A percentile compares a stretch with the other conserved stretches of the same genome.
phyloP scores from a whole-genome alignment of 805 yeast genomes.

The Yarrowia yakushimensis region DNA sequence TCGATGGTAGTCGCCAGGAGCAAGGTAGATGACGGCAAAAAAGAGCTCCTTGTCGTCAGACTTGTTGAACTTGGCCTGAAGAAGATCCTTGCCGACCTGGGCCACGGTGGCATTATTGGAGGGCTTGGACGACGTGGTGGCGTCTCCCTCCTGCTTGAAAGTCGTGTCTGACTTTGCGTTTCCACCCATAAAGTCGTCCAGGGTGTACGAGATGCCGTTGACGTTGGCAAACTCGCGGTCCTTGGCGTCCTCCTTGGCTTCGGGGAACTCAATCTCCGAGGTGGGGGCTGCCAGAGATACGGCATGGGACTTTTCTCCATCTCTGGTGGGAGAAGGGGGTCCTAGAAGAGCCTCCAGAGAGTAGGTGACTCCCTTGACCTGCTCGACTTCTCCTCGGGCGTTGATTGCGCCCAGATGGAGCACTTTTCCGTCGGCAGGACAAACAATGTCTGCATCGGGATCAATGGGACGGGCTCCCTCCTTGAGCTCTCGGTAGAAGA shows the following conservation, averaged over 20 bases:
- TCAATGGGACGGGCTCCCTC: slow-evolving; percentile 78
- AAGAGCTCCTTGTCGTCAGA: slow-evolving; percentile 57
- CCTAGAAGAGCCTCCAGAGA: slow-evolving; percentile 87
- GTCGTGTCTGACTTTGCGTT: slow-evolving; percentile 46
- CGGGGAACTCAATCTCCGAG: slow-evolving; percentile 28
- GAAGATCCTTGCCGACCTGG: slow-evolving; percentile 30
- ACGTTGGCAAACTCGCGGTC: slow-evolving; percentile 74
- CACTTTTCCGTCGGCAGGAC: slow-evolving; percentile 93
- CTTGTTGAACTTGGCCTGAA: slow-evolving; percentile 32
- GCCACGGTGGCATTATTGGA: slow-evolving; percentile 31
- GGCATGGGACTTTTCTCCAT: background rate
- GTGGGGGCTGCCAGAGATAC: slow-evolving; percentile 28
- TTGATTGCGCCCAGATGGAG: slow-evolving; percentile 77
- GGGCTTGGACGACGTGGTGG: slow-evolving; percentile 40
- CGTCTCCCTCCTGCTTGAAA: slow-evolving; percentile 67
- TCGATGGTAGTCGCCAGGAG: slow-evolving; percentile 98
- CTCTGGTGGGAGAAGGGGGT: slow-evolving; percentile 26
- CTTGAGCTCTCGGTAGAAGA: slow-evolving; percentile 77
- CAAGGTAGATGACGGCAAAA: slow-evolving; percentile 88
- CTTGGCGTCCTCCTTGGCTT: slow-evolving; percentile 45
- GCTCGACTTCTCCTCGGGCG: slow-evolving; percentile 76
- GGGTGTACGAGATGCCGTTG: slow-evolving; percentile 68
- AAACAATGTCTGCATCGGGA: slow-evolving; percentile 60
- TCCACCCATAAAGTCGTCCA: slow-evolving; percentile 65
- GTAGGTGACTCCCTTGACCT: slow-evolving; percentile 94